Percentiles rank a stretch among this genome's conserved stretches.
phyloP scores from a whole-genome alignment of 345 rosid species.

The Rhizophora mangle region DNA sequence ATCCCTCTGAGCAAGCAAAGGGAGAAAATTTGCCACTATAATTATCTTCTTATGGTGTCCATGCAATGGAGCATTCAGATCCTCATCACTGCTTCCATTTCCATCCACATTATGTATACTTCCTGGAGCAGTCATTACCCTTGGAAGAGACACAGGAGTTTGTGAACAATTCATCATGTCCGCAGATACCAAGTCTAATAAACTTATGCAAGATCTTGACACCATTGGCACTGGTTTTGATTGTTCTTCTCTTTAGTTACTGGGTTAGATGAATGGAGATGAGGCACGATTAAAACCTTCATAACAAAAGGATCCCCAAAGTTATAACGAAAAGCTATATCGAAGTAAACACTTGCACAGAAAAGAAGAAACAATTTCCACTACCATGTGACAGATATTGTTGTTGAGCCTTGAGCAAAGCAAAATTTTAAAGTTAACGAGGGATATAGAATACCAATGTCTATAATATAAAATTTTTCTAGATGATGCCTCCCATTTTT shows the following conservation, averaged over 20 bases:
- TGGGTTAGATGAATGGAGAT: constrained; percentile 9
- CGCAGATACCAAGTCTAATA: constrained; percentile 61
- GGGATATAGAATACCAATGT: not conserved
- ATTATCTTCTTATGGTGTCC: constrained; percentile 26
- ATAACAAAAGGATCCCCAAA: constrained; percentile 1
- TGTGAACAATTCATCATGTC: constrained; percentile 51
- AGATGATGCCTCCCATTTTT: not conserved
- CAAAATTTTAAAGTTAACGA: not conserved
- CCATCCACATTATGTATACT: constrained; percentile 46
- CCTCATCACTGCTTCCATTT: constrained; percentile 17
- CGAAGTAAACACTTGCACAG: constrained; percentile 14
- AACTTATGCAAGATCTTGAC: constrained; percentile 64
- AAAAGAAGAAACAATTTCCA: constrained; percentile 7
- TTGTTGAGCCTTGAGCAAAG: not conserved
- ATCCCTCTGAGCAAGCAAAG: constrained; percentile 34
- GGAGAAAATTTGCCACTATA: constrained; percentile 41
- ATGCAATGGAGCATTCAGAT: constrained; percentile 13
- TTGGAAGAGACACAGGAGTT: constrained; percentile 49
- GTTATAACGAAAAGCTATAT: not conserved
- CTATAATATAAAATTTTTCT: not conserved
- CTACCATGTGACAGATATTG: not conserved
- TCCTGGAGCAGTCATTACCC: constrained; percentile 57
- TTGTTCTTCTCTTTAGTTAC: not conserved
- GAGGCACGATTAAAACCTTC: not conserved
- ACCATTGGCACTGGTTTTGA: constrained; percentile 35